These are phyloP conservation scores for Melastoma candidum DNA, from an alignment of 441 rosid species.

Conservation along the genomic window DNA sequence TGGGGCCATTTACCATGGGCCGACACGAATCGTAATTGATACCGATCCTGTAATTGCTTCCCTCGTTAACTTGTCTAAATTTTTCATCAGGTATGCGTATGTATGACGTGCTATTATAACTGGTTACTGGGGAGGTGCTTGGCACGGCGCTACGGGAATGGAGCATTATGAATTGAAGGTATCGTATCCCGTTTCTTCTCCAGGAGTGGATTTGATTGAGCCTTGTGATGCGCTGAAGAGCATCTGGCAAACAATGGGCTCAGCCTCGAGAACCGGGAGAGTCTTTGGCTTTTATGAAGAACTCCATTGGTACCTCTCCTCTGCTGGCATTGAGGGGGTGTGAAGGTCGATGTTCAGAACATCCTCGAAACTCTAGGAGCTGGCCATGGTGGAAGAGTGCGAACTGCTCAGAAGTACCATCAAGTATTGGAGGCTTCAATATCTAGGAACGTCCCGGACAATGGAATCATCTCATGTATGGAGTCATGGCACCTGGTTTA, in stretches of 20 bases:
- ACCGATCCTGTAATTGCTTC: too few relatives aligned
- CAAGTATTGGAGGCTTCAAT: conserved; percentile 63
- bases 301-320: conserved; percentile 53
- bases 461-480: conserved; percentile 56
- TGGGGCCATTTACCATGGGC: background rate
- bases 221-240: conserved; percentile 30
- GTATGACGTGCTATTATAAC: conserved; percentile 69
- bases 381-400: conserved; percentile 62
- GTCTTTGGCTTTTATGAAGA: conserved; percentile 45
- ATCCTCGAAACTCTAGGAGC: conserved; percentile 64
- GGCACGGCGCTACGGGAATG: conserved; percentile 38
- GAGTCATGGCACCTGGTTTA: conserved; percentile 52
- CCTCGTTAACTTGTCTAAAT: background rate
- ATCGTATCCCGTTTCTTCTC: conserved; percentile 44
- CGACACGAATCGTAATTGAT: conserved; percentile 27
- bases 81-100: conserved; percentile 20
- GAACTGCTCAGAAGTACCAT: conserved; percentile 52
- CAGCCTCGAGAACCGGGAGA: conserved; percentile 52
- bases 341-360: conserved; percentile 64
- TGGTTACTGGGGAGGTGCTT: conserved; percentile 69
- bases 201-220: conserved; percentile 41
- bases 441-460: conserved; percentile 42
- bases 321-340: conserved; percentile 56
- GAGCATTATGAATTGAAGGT: conserved; percentile 46
- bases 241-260: conserved; percentile 42